phyloP scores from a whole-genome alignment of 306 rosid species.

The Prinsepia uniflora region DNA sequence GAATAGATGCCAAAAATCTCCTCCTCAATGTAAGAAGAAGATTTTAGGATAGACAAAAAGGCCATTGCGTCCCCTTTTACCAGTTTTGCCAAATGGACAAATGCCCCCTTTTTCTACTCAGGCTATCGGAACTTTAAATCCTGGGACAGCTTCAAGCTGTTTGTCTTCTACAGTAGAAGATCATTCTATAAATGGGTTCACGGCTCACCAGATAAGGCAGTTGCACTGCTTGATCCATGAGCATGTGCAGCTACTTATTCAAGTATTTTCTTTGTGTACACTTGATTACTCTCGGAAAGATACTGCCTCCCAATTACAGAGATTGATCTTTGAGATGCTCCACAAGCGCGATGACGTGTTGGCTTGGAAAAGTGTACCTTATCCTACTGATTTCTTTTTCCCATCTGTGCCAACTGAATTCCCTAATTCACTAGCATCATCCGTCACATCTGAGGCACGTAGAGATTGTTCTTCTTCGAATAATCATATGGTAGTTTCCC shows the following conservation, averaged over 20 bases:
- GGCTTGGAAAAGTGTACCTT: constrained; percentile 54
- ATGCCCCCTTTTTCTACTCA: constrained; percentile 32
- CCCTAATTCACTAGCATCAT: constrained; percentile 38
- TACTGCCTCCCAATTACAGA: constrained; percentile 73
- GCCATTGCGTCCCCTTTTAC: constrained; percentile 82
- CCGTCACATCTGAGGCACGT: constrained; percentile 31
- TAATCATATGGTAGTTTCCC: constrained; percentile 32
- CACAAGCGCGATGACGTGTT: constrained; percentile 57
- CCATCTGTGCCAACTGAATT: constrained; percentile 50
- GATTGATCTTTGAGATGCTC: constrained; percentile 75
- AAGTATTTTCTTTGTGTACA: constrained; percentile 71
- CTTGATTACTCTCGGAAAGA: constrained; percentile 74
- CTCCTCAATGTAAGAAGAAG: constrained; percentile 47
- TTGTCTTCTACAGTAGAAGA: constrained; percentile 45
- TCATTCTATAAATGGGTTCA: constrained; percentile 69
- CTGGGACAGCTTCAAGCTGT: constrained; percentile 36
- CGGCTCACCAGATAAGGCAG: constrained; percentile 75
- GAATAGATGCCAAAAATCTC: constrained; percentile 50
- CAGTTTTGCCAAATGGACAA: constrained; percentile 51
- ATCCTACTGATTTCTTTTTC: constrained; percentile 68
- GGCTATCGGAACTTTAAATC: constrained; percentile 42
- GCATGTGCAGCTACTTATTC: constrained; percentile 91
- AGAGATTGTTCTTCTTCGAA: constrained; percentile 34
- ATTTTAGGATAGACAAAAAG: constrained; percentile 47
- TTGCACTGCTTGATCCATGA: constrained; percentile 78